Evolutionary conservation across 139 green algal species (phyloP), one percentile per base, ranked within the genome.

Genomic region (Coccomyxa sp.): DNA sequence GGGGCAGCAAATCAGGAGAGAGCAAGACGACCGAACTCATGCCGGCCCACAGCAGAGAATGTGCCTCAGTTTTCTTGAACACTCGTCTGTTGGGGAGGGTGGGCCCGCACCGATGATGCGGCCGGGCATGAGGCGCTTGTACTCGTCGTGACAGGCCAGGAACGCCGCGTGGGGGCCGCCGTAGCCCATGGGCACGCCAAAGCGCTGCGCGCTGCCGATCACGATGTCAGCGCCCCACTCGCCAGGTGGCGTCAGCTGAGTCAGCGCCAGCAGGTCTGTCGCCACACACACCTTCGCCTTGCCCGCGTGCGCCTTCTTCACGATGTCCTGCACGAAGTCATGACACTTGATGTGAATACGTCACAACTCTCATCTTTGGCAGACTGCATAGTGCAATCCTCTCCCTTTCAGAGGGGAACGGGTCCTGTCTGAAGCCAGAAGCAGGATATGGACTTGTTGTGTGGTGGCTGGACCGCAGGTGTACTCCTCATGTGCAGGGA

Each of bases 211-310:
- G n/a, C 90, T 96, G 67, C 97, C 97, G 27, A 99, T 88, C 51
- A 97, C 96, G 51, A 99, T 98, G 92, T 99, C 97, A 25, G 97
- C 97, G 58, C 97, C 97, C 92, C 95, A 97, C 89, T 98, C 96
- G n/a, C 96, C 96, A 28, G 97, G 97, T 13, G 97, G 96, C 14
- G 88, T 89, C 75, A 99, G 91, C 88, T 95, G 90, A 67, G 96
- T 98, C 27, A 99, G 92, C 7, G 97, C 94, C 86, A 99, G 93
- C 82, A 99, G 90, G 92, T 99, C 97, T n/a, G 97, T 98, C 27
- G 96, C 89, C 25, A 95, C 95, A 67, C 92, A 91, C 63, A 98
- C 89, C 90, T 95, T 96, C 51, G 94, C 86, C 76, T 90, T 92
- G 13, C 90, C 90, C 31, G 83, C 88, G 68, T 95, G 90, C 15